These are phyloP conservation scores for Aspergillus eucalypticola DNA, from an alignment of 2,329 filamentous ascomycete species.

Conservation along the genomic window DNA sequence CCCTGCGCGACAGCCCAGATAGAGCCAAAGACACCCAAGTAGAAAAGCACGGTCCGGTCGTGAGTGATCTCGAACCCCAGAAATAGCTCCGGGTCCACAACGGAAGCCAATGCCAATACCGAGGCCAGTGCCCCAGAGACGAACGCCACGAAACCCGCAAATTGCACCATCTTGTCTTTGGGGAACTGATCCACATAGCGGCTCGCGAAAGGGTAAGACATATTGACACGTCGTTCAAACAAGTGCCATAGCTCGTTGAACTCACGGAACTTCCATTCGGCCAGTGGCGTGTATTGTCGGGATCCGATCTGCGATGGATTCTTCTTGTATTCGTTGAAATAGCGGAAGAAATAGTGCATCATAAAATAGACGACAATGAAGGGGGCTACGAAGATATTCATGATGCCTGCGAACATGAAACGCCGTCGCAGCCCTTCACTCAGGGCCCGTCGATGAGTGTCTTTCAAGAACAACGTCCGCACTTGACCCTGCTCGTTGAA, in stretches of 20 bases:
- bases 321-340: conserved; percentile 96
- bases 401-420: conserved; percentile 78
- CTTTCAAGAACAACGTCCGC: conserved; percentile 79
- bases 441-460: conserved; percentile 74
- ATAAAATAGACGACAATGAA: conserved; percentile 85
- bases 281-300: conserved; percentile 86
- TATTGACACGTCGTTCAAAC: conserved; percentile 84
- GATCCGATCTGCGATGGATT: conserved; percentile 86
- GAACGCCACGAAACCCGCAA: conserved; percentile 83
- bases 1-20: conserved; percentile 83
- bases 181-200: conserved; percentile 95
- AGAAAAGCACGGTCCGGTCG: conserved; percentile 87
- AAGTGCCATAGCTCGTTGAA: conserved; percentile 96
- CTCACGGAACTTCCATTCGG: conserved; percentile 97
- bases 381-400: conserved; percentile 84
- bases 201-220: conserved; percentile 91
- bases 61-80: conserved; percentile 87
- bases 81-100: conserved; percentile 90
- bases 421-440: conserved; percentile 75
- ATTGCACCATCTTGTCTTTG: conserved; percentile 86
- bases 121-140: conserved; percentile 82
- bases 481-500: conserved; percentile 90
- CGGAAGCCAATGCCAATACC: conserved; percentile 76
- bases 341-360: conserved; percentile 88
- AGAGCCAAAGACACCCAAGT: conserved; percentile 77